A percentile compares a stretch with the other conserved stretches of the same genome.
Evolutionary conservation across 768 basidiomycete species (phyloP).

Genomic region (Paxillus involutus): DNA sequence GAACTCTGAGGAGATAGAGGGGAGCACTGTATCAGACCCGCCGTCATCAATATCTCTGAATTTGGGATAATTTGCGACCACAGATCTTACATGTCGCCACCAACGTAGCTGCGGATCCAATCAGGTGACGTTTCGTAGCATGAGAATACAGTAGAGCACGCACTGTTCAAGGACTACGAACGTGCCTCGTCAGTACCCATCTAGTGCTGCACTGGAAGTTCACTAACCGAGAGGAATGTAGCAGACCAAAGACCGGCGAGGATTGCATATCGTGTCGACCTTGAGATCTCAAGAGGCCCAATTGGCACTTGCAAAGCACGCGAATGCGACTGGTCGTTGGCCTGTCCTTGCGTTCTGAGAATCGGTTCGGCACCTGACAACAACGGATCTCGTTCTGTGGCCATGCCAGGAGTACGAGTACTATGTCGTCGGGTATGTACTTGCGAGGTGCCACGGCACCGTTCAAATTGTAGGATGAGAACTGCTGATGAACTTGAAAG

Average conservation of each 20-base stretch:
- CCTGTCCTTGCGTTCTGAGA: background rate
- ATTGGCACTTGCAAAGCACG: conserved; percentile 2
- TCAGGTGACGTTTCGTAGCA: background rate
- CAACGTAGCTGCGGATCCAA: conserved; percentile 51
- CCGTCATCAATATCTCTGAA: conserved; percentile 3
- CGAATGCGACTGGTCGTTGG: conserved; percentile 1
- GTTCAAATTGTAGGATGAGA: no score
- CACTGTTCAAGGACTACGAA: conserved; percentile 52
- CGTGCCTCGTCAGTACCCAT: conserved; percentile 2
- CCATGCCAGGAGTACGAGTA: conserved; percentile 13
- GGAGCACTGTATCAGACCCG: conserved; percentile 51
- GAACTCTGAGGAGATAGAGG: conserved; percentile 79
- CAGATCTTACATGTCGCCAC: conserved; percentile 68
- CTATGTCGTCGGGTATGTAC: background rate
- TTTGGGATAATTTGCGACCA: conserved; percentile 1
- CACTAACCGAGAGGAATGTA: conserved; percentile 69
- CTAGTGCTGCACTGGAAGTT: background rate
- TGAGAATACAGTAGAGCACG: conserved; percentile 18
- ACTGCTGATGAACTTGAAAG: no score
- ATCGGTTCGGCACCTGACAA: conserved; percentile 6
- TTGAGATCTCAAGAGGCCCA: conserved; percentile 64
- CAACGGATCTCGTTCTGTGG: conserved; percentile 34
- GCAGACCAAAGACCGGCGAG: conserved; percentile 73
- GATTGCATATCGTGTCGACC: conserved; percentile 61
- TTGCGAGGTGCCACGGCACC: background rate